phyloP scores from a whole-genome alignment of 2,329 filamentous ascomycete species.

The Fusarium lateritium region DNA sequence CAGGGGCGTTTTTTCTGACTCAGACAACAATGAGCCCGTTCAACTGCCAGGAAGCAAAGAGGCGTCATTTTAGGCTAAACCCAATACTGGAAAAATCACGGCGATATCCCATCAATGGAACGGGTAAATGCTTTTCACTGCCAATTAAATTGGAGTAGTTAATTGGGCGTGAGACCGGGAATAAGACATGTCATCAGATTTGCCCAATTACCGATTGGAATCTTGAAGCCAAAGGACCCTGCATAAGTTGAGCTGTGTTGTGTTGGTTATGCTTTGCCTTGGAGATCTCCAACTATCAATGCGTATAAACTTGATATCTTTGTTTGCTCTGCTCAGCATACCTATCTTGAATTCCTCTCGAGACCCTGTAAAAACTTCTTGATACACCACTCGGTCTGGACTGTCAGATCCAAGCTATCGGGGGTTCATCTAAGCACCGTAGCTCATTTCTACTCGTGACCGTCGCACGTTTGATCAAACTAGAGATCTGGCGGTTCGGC shows the following conservation, averaged over 20 bases:
- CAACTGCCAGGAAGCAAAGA: slow-evolving; percentile 6
- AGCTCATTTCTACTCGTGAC: neutral
- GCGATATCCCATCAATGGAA: neutral
- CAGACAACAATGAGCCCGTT: slow-evolving; percentile 9
- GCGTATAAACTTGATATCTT: neutral
- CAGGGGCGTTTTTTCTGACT: slow-evolving; percentile 34
- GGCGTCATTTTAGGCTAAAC: slow-evolving; percentile 36
- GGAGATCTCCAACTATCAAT: neutral
- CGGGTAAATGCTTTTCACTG: slow-evolving; percentile 7
- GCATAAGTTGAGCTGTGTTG: slow-evolving; percentile 27
- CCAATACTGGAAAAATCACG: slow-evolving; percentile 32
- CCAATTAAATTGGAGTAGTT: slow-evolving; percentile 12
- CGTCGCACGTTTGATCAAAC: neutral
- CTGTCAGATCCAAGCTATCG: neutral
- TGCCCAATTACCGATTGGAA: slow-evolving; percentile 41
- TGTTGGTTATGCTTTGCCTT: slow-evolving; percentile 22
- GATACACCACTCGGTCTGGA: neutral
- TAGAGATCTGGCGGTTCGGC: slow-evolving; percentile 7
- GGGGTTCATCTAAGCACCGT: slow-evolving; percentile 1
- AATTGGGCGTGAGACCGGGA: slow-evolving; percentile 17
- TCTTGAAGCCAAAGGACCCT: slow-evolving; percentile 35
- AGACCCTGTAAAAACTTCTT: neutral
- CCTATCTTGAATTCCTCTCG: slow-evolving; percentile 9
- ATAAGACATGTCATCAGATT: slow-evolving; percentile 39
- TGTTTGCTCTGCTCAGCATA: neutral